phyloP scores from a whole-genome alignment of 1,284 basidiomycete species.

The Cryptococcus sp. region DNA sequence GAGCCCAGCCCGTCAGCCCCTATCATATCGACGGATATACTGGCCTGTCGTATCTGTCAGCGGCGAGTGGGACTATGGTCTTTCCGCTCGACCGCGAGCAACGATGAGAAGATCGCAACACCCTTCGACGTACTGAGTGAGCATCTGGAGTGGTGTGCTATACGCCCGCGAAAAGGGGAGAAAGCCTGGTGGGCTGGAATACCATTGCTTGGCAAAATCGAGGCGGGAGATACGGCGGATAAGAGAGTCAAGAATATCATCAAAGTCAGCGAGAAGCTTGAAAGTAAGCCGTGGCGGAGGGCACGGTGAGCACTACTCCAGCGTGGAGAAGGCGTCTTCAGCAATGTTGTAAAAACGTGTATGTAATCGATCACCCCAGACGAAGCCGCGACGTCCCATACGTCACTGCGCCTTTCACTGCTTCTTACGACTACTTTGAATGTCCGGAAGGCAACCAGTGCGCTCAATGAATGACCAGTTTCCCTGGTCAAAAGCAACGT shows the following conservation, averaged over 20 bases:
- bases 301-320: too few relatives aligned
- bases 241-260: conserved; percentile 17
- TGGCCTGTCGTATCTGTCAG: conserved; percentile 38
- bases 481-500: too few relatives aligned
- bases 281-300: conserved; percentile 31
- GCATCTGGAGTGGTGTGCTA: conserved; percentile 45
- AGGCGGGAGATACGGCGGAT: not conserved
- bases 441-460: too few relatives aligned
- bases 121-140: conserved; percentile 32
- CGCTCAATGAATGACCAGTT: too few relatives aligned
- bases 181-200: conserved; percentile 28
- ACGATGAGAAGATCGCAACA: not conserved
- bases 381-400: too few relatives aligned
- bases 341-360: too few relatives aligned
- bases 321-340: too few relatives aligned
- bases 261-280: conserved; percentile 27
- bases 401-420: too few relatives aligned
- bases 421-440: too few relatives aligned
- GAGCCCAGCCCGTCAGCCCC: conserved; percentile 4
- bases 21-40: conserved; percentile 30
- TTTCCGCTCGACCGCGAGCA: conserved; percentile 15
- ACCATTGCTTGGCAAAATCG: not conserved
- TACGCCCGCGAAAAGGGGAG: conserved; percentile 12
- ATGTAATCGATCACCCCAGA: too few relatives aligned
- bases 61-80: conserved; percentile 43